Conservation (phyloP, 192 early-diverging fungal genomes). For the Backusella australiensis region DNA sequence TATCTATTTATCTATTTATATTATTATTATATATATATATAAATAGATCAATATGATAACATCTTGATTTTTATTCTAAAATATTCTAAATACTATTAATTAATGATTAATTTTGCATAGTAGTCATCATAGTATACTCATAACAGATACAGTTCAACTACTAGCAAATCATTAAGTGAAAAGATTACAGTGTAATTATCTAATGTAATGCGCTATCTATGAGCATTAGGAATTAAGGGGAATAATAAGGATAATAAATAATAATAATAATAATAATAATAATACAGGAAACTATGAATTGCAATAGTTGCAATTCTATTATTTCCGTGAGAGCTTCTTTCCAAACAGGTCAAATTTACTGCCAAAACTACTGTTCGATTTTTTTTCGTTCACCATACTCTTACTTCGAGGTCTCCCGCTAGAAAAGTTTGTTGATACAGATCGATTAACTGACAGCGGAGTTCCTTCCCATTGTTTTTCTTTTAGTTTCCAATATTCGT, state of each 20-base stretch:
- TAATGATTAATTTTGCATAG: not conserved
- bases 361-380: not conserved
- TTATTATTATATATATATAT: not conserved
- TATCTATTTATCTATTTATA: not conserved
- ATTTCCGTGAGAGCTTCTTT: slow-evolving; percentile 1
- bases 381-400: not conserved
- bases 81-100: not conserved
- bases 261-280: not conserved
- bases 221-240: not conserved
- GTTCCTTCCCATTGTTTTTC: not conserved
- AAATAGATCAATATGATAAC: not conserved
- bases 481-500: not conserved
- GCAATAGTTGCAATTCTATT: not conserved
- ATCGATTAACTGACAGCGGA: not conserved
- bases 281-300: not conserved
- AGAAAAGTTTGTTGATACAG: not conserved
- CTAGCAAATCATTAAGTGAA: not conserved
- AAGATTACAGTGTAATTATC: not conserved
- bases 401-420: not conserved
- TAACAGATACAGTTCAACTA: not conserved
- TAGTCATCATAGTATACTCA: not conserved
- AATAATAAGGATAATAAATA: not conserved
- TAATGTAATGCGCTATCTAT: not conserved
- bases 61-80: not conserved
- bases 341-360: not conserved